A percentile compares a stretch with the other conserved stretches of the same genome.
Evolutionary conservation across 495 filamentous ascomycete species (phyloP).

Genomic region (Thermochaetoides thermophila): DNA sequence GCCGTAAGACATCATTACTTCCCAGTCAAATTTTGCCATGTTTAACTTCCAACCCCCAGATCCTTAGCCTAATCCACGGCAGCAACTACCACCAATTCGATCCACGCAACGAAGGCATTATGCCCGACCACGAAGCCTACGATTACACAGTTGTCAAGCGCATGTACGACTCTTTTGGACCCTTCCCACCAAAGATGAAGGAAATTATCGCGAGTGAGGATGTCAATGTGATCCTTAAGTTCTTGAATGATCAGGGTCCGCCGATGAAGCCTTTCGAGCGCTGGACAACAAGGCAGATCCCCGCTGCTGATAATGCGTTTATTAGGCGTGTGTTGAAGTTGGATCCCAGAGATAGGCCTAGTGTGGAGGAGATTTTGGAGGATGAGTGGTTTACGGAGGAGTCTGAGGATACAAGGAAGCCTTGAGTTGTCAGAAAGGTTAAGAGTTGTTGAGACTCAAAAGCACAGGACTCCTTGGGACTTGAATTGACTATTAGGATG

Average conservation of each 20-base stretch:
- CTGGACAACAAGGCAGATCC: slow-evolving; percentile 1
- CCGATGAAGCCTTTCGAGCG: slow-evolving; percentile 9
- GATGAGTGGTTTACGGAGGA: slow-evolving; percentile 10
- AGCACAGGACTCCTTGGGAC: too few species aligned
- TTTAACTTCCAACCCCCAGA: slow-evolving; percentile 1
- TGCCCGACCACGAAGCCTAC: slow-evolving; percentile 24
- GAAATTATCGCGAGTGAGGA: slow-evolving; percentile 18
- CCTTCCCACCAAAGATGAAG: too few species aligned
- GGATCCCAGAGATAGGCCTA: slow-evolving; percentile 9
- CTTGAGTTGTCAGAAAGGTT: too few species aligned
- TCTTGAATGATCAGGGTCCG: slow-evolving; percentile 11
- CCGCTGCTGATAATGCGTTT: slow-evolving; percentile 5
- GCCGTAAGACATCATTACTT: slow-evolving; percentile 7
- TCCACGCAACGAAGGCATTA: slow-evolving; percentile 18
- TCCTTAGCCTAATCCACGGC: slow-evolving; percentile 28
- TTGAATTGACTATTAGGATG: too few species aligned
- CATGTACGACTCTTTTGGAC: slow-evolving; percentile 28
- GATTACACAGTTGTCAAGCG: slow-evolving; percentile 26
- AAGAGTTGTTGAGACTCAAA: too few species aligned
- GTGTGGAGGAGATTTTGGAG: slow-evolving; percentile 6
- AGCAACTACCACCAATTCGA: slow-evolving; percentile 29
- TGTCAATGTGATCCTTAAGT: slow-evolving; percentile 9
- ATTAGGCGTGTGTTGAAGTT: slow-evolving; percentile 9
- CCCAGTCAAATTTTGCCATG: not conserved
- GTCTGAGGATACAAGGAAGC: slow-evolving; percentile 7